phyloP scores from a whole-genome alignment of 2,329 filamentous ascomycete genomes.

The Sclerotiophoma versabilis region DNA sequence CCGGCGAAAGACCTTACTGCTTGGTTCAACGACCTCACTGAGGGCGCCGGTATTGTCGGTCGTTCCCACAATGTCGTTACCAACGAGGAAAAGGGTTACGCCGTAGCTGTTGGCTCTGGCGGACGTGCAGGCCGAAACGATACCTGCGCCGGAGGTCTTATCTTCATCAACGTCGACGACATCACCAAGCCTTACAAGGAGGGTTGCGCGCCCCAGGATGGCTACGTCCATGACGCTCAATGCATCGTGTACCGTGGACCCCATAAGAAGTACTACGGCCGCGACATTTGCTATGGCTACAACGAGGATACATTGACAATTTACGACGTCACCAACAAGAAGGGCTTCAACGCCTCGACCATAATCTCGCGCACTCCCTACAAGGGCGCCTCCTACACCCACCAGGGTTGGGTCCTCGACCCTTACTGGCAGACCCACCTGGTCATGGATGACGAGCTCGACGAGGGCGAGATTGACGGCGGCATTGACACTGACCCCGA shows the following conservation, averaged over 20 bases:
- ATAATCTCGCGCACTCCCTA: slow-evolving; percentile 64
- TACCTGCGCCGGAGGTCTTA: slow-evolving; percentile 60
- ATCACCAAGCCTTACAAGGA: slow-evolving; percentile 54
- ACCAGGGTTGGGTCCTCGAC: slow-evolving; percentile 64
- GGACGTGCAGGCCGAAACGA: slow-evolving; percentile 40
- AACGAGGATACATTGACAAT: slow-evolving; percentile 63
- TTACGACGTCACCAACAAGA: slow-evolving; percentile 61
- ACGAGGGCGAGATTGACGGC: slow-evolving; percentile 45
- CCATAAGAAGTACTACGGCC: slow-evolving; percentile 57
- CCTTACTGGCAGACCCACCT: slow-evolving; percentile 46
- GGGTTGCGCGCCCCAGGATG: slow-evolving; percentile 63
- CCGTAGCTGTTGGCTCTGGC: slow-evolving; percentile 43
- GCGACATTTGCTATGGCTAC: slow-evolving; percentile 65
- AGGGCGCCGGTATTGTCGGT: slow-evolving; percentile 29
- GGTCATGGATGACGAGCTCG: slow-evolving; percentile 49
- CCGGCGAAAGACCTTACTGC: slow-evolving; percentile 38
- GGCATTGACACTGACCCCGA: slow-evolving; percentile 25
- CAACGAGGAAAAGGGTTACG: slow-evolving; percentile 46
- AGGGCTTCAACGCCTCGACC: slow-evolving; percentile 62
- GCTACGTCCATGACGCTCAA: slow-evolving; percentile 68
- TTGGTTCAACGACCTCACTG: slow-evolving; percentile 36
- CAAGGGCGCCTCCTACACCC: slow-evolving; percentile 63
- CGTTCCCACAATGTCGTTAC: slow-evolving; percentile 47
- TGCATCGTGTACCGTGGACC: slow-evolving; percentile 65
- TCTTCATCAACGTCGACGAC: slow-evolving; percentile 66